phyloP scores from a whole-genome alignment of 257 asterid genomes.

The Leptodermis oblonga region DNA sequence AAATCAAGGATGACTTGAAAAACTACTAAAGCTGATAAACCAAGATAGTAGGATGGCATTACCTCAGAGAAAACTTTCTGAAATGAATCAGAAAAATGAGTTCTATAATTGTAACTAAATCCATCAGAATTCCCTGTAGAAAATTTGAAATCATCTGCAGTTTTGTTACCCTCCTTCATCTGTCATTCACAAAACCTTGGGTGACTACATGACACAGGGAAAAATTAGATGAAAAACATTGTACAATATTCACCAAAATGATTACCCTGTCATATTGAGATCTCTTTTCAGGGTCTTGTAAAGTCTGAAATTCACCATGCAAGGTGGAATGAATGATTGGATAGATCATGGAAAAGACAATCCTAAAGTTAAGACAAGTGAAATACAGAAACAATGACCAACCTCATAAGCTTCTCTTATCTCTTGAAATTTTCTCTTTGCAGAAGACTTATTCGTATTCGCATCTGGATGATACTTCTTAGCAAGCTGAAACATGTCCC shows the following conservation, averaged over 20 bases:
- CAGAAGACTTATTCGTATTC: constrained; percentile 72
- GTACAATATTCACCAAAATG: constrained; percentile 13
- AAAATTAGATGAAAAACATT: background rate
- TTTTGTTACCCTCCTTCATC: constrained; percentile 42
- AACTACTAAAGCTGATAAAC: constrained; percentile 3
- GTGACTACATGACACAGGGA: constrained; percentile 3
- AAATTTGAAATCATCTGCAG: constrained; percentile 30
- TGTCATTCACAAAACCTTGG: constrained; percentile 27
- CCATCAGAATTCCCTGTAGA: constrained; percentile 34
- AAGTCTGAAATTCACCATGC: constrained; percentile 64
- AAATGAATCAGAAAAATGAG: constrained; percentile 79
- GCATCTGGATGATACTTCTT: constrained; percentile 97
- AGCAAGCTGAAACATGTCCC: constrained; percentile 61
- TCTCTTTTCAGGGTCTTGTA: constrained; percentile 79
- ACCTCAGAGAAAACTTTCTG: constrained; percentile 88
- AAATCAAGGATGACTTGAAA: constrained; percentile 11
- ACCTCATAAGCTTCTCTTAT: constrained; percentile 98
- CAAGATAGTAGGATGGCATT: constrained; percentile 16
- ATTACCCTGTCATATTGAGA: constrained; percentile 73
- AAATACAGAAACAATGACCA: constrained; percentile 24
- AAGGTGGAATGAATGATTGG: constrained; percentile 25
- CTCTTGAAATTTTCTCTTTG: constrained; percentile 90
- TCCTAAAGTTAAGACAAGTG: constrained; percentile 20
- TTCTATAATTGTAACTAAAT: constrained; percentile 39
- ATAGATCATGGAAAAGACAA: constrained; percentile 17